Conservation (phyloP, 2,329 filamentous ascomycete species). For the Xylaria digitata region DNA sequence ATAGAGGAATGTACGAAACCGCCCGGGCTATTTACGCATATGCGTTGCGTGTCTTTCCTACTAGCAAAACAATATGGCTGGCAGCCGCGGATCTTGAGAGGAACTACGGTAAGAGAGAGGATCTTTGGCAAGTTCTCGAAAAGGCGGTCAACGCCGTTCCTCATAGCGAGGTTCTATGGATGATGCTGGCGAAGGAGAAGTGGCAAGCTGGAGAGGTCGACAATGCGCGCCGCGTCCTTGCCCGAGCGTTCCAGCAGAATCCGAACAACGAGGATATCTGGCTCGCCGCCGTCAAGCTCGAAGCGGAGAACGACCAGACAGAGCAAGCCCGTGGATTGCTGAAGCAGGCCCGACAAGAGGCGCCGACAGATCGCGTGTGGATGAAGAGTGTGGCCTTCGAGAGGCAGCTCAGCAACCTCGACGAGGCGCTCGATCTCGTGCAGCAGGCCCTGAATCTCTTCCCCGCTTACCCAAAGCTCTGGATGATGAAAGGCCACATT, state of each 20-base stretch:
- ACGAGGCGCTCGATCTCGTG: slow-evolving; percentile 86
- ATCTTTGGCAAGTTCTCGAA: slow-evolving; percentile 85
- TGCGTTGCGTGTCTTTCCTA: slow-evolving; percentile 87
- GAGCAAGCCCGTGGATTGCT: slow-evolving; percentile 86
- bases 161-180: slow-evolving; percentile 90
- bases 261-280: slow-evolving; percentile 98
- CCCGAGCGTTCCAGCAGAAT: slow-evolving; percentile 91
- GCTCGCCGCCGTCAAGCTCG: slow-evolving; percentile 94
- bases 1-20: slow-evolving; percentile 85
- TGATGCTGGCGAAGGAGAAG: slow-evolving; percentile 95
- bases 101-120: slow-evolving; percentile 85
- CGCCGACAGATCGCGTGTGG: slow-evolving; percentile 95
- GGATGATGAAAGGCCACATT: slow-evolving; percentile 99
- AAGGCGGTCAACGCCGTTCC: slow-evolving; percentile 95
- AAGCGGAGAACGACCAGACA: slow-evolving; percentile 86
- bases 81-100: slow-evolving; percentile 92
- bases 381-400: slow-evolving; percentile 97
- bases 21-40: slow-evolving; percentile 95
- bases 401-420: slow-evolving; percentile 80
- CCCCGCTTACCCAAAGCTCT: slow-evolving; percentile 86
- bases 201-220: slow-evolving; percentile 90
- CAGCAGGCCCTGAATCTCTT: slow-evolving; percentile 89
- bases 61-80: slow-evolving; percentile 88
- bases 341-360: slow-evolving; percentile 83
- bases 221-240: slow-evolving; percentile 86